These are phyloP conservation scores for Leccinum colubrinum DNA, from an alignment of 1,284 basidiomycete genomes.

Conservation along the genomic window DNA sequence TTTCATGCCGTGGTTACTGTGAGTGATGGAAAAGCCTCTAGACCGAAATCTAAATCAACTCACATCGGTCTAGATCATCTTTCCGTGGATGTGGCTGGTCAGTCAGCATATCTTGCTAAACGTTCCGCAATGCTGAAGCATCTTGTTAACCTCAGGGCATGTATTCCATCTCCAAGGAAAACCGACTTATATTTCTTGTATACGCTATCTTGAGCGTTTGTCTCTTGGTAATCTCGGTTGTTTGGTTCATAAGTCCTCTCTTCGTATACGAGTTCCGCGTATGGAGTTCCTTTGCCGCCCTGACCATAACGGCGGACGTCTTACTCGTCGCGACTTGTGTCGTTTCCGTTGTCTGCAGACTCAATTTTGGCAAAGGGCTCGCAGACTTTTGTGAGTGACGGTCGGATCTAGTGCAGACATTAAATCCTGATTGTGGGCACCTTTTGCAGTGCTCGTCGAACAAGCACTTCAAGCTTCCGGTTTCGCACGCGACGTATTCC, in stretches of 20 bases:
- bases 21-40: constrained; percentile 17
- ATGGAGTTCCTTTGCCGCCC: constrained; percentile 51
- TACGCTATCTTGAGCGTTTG: constrained; percentile 44
- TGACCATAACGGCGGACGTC: constrained; percentile 41
- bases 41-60: neutral
- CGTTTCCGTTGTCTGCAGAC: constrained; percentile 45
- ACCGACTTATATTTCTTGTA: constrained; percentile 38
- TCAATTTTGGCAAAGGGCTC: constrained; percentile 52
- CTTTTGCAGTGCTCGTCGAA: constrained; percentile 17
- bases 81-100: constrained; percentile 50
- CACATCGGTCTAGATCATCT: constrained; percentile 33
- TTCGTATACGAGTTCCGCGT: constrained; percentile 47
- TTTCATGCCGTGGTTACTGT: constrained; percentile 44
- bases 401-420: neutral
- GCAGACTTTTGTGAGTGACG: constrained; percentile 42
- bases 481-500: constrained; percentile 20
- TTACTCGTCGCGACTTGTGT: constrained; percentile 38
- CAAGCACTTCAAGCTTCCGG: constrained; percentile 14
- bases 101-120: constrained; percentile 9
- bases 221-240: constrained; percentile 40
- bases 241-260: constrained; percentile 44
- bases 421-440: neutral
- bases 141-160: constrained; percentile 41
- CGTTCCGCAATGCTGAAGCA: constrained; percentile 2
- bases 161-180: constrained; percentile 47